phyloP scores from a whole-genome alignment of 116 monocot species.

The Dioscorea cayenensis region DNA sequence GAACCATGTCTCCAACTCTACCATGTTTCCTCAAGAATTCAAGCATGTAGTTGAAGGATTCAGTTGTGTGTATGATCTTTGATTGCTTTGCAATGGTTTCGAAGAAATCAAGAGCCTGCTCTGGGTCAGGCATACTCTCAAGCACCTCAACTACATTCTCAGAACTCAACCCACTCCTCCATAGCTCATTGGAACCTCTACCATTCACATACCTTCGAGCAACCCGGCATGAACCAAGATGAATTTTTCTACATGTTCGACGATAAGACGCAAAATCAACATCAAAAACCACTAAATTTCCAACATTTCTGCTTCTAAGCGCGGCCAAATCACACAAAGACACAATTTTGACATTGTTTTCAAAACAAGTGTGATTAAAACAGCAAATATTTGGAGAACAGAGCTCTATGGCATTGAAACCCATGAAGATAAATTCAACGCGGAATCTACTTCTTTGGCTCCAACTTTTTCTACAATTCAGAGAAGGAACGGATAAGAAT shows the following conservation, averaged over 20 bases:
- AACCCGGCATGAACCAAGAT: slow-evolving; percentile 5
- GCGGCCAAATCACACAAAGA: neutral
- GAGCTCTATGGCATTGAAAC: slow-evolving; percentile 23
- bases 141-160: slow-evolving; percentile 43
- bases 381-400: slow-evolving; percentile 12
- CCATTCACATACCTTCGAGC: slow-evolving; percentile 2
- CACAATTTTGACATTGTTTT: slow-evolving; percentile 4
- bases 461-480: neutral
- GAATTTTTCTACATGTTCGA: slow-evolving; percentile 9
- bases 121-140: slow-evolving; percentile 38
- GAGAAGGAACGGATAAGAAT: neutral
- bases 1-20: slow-evolving; percentile 58
- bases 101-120: slow-evolving; percentile 49
- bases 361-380: slow-evolving; percentile 1
- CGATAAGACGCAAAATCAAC: slow-evolving; percentile 11
- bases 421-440: slow-evolving; percentile 4
- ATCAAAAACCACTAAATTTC: slow-evolving; percentile 14
- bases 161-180: slow-evolving; percentile 27
- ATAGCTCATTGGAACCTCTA: slow-evolving; percentile 2
- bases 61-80: slow-evolving; percentile 56
- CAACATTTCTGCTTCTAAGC: slow-evolving; percentile 7
- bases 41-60: slow-evolving; percentile 89
- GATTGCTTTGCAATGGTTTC: slow-evolving; percentile 45
- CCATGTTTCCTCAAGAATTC: slow-evolving; percentile 65
- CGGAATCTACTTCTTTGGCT: neutral